A percentile compares a stretch with the other conserved stretches of the same genome.
These are phyloP conservation scores for Ascochyta rabiei DNA, from an alignment of 2,329 filamentous ascomycete species.

Conservation along the genomic window DNA sequence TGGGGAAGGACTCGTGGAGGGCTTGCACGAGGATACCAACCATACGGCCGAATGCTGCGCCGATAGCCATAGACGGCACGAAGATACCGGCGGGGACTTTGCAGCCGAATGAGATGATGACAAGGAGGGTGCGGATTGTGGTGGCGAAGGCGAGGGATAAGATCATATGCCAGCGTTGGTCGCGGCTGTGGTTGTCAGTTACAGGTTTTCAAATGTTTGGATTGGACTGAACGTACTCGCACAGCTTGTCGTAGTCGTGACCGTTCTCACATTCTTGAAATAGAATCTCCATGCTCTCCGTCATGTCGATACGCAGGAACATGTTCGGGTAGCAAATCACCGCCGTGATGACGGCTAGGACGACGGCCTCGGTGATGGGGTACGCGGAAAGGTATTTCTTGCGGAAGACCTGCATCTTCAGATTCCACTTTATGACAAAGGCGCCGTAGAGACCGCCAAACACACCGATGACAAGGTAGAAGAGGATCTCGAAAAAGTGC, in stretches of 20 bases:
- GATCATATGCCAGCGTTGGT: slow-evolving; percentile 79
- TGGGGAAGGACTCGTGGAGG: slow-evolving; percentile 81
- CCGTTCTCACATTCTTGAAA: slow-evolving; percentile 91
- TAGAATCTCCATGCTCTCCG: slow-evolving; percentile 97
- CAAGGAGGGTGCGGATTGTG: slow-evolving; percentile 77
- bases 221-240: slow-evolving; percentile 63
- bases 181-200: slow-evolving; percentile 46
- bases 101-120: slow-evolving; percentile 96
- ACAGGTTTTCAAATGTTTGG: too few species aligned
- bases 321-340: slow-evolving; percentile 96
- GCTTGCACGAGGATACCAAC: slow-evolving; percentile 94
- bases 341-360: slow-evolving; percentile 82
- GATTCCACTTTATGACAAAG: slow-evolving; percentile 97
- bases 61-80: slow-evolving; percentile 96
- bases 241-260: slow-evolving; percentile 88
- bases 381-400: slow-evolving; percentile 89
- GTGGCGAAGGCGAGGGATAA: slow-evolving; percentile 80
- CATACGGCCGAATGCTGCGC: slow-evolving; percentile 89
- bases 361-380: slow-evolving; percentile 82
- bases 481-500: slow-evolving; percentile 96
- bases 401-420: slow-evolving; percentile 87
- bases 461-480: slow-evolving; percentile 88
- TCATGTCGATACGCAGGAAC: slow-evolving; percentile 97
- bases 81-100: slow-evolving; percentile 98
- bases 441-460: slow-evolving; percentile 96